phyloP scores from a whole-genome alignment of 305 asterid species.

The Fraxinus latifolia region DNA sequence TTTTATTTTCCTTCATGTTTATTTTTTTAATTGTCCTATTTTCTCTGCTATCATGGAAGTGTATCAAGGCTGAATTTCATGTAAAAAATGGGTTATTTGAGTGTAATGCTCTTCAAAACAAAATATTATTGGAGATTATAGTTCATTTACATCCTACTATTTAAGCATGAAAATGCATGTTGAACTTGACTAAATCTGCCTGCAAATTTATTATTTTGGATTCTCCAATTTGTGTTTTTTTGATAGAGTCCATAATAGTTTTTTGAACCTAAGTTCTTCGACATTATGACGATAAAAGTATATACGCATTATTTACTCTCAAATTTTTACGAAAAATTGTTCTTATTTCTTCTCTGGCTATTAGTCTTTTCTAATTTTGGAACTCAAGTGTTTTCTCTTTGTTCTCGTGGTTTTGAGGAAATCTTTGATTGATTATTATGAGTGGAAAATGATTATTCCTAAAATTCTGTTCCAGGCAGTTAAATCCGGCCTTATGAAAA shows the following conservation, averaged over 20 bases:
- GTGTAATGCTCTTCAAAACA: neutral
- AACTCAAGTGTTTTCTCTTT: neutral
- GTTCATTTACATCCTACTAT: neutral
- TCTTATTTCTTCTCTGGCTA: neutral
- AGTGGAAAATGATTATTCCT: constrained; percentile 14
- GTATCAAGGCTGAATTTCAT: neutral
- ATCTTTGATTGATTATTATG: constrained; percentile 9
- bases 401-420: neutral
- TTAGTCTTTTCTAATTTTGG: neutral
- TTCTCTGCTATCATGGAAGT: neutral
- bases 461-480: constrained; percentile 61
- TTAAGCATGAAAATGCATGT: neutral
- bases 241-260: neutral
- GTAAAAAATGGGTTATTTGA: neutral
- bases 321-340: neutral
- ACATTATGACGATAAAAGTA: neutral
- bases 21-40: neutral
- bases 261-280: neutral
- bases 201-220: neutral
- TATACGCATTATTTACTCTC: neutral
- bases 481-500: constrained; percentile 79
- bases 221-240: neutral
- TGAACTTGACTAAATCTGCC: neutral
- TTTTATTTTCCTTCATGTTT: neutral
- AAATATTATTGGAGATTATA: neutral